Percentiles rank a stretch among this genome's conserved stretches.
Evolutionary conservation across 768 basidiomycete genomes (phyloP).

Genomic region (Macrocybe gigantea): DNA sequence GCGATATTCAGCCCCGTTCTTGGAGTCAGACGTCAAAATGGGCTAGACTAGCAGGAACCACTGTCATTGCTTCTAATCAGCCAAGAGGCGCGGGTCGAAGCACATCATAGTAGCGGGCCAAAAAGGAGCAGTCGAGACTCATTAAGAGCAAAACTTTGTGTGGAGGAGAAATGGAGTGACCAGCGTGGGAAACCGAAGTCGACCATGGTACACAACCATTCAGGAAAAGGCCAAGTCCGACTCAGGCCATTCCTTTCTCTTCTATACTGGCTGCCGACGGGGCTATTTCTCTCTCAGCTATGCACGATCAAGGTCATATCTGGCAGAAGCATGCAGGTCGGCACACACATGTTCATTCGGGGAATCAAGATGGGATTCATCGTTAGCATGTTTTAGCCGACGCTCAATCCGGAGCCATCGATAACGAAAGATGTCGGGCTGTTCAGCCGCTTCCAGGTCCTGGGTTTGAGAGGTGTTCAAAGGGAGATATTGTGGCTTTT

Average conservation of each 20-base stretch:
- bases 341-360: conserved; percentile 3
- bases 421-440: conserved; percentile 54
- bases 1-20: too few relatives aligned
- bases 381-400: conserved; percentile 39
- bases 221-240: neutral
- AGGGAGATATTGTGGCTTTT: conserved; percentile 64
- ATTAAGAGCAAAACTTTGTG: neutral
- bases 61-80: too few relatives aligned
- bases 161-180: too few relatives aligned
- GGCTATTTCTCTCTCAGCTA: conserved; percentile 40
- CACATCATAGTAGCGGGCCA: too few relatives aligned
- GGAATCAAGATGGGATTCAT: neutral
- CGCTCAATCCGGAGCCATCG: conserved; percentile 69
- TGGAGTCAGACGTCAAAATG: too few relatives aligned
- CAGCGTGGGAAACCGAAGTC: neutral
- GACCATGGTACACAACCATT: conserved; percentile 1
- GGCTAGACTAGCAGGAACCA: too few relatives aligned
- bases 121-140: neutral
- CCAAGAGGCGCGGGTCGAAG: too few relatives aligned
- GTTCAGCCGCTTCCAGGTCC: conserved; percentile 49
- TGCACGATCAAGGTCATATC: conserved; percentile 46
- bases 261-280: conserved; percentile 57
- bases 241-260: conserved; percentile 13
- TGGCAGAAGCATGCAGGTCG: conserved; percentile 75
- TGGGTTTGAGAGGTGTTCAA: conserved; percentile 27